Evolutionary conservation across 345 rosid genomes (phyloP).

Genomic region (Syzygium grande): DNA sequence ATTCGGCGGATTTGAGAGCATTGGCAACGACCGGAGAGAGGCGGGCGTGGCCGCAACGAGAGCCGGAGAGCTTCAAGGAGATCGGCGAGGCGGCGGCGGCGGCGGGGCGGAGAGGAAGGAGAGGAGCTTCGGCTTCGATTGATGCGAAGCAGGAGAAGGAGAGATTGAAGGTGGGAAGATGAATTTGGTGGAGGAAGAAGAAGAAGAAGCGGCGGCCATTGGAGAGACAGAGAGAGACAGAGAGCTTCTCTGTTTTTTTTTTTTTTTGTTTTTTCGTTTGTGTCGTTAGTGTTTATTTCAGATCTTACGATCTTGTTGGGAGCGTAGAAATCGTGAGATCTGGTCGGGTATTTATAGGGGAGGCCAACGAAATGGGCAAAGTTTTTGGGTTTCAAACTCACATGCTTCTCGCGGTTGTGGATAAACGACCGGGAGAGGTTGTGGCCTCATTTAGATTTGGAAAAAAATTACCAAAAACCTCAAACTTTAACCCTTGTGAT

Average conservation of each 20-base stretch:
- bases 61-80: slow-evolving; percentile 4
- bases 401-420: background rate
- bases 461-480: too few species aligned
- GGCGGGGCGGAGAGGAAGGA: slow-evolving; percentile 12
- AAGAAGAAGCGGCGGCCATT: background rate
- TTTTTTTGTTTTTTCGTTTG: background rate
- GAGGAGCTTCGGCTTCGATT: background rate
- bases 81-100: slow-evolving; percentile 8
- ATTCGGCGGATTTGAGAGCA: slow-evolving; percentile 12
- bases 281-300: background rate
- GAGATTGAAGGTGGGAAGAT: background rate
- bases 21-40: background rate
- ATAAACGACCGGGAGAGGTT: background rate
- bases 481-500: too few species aligned
- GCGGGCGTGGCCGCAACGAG: background rate
- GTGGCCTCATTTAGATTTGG: background rate
- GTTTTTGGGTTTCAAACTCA: background rate
- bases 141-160: slow-evolving; percentile 5
- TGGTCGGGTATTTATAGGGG: background rate
- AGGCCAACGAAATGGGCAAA: background rate
- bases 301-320: background rate
- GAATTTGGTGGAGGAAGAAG: background rate
- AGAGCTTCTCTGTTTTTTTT: background rate
- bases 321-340: background rate
- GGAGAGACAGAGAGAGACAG: background rate